phyloP scores from a whole-genome alignment of 164 flowering plant genomes.

The Saururus chinensis region DNA sequence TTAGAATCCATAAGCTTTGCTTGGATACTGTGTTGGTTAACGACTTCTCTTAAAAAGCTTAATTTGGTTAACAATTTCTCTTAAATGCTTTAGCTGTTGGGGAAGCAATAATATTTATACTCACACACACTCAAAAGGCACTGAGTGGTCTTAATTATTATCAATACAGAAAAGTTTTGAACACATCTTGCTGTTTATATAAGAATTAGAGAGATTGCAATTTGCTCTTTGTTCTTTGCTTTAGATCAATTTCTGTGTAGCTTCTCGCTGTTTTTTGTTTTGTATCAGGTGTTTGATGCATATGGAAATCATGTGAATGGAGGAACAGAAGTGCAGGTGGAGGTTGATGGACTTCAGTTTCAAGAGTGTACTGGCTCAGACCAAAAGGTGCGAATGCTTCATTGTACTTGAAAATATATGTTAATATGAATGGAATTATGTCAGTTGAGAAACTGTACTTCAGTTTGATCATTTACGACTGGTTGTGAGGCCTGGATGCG shows the following conservation, averaged over 20 bases:
- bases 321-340: conserved; percentile 28
- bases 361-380: conserved; percentile 21
- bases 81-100: no score
- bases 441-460: background rate
- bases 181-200: background rate
- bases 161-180: background rate
- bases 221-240: background rate
- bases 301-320: conserved; percentile 47
- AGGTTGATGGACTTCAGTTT: conserved; percentile 37
- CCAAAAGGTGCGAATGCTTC: conserved; percentile 23
- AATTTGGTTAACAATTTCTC: no score
- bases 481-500: no score
- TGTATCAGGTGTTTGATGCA: conserved; percentile 47
- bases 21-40: no score
- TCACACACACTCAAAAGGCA: no score
- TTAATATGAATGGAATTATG: background rate
- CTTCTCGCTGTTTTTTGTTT: background rate
- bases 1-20: no score
- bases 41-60: no score
- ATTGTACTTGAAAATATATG: background rate
- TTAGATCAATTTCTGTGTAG: background rate
- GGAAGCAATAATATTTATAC: no score
- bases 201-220: background rate
- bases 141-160: no score
- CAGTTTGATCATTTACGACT: background rate